Conservation (phyloP, 192 early-diverging fungal species). For the Lobosporangium transversale region DNA sequence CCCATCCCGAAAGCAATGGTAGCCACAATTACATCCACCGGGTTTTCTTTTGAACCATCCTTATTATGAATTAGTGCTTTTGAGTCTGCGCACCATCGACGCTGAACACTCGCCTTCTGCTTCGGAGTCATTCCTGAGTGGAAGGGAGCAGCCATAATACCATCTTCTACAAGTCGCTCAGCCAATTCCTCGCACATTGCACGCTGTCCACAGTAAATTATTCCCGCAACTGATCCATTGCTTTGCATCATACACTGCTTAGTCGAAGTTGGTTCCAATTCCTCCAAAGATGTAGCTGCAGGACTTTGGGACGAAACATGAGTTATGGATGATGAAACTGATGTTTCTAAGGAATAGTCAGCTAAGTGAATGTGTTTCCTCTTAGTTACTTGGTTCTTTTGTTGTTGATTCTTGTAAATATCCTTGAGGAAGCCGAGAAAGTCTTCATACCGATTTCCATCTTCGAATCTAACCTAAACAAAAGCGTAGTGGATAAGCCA, state of each 20-base stretch:
- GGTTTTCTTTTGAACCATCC: conserved; percentile 1
- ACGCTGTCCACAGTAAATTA: conserved; percentile 48
- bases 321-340: not conserved
- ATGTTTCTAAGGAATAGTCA: too few relatives aligned
- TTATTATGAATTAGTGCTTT: not conserved
- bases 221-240: conserved; percentile 23
- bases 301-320: too few relatives aligned
- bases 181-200: conserved; percentile 35
- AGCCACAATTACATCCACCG: conserved; percentile 75
- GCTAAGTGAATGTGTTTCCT: too few relatives aligned
- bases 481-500: too few relatives aligned
- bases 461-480: conserved; percentile 36
- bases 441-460: conserved; percentile 25
- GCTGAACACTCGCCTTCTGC: conserved; percentile 28
- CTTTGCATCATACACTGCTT: too few relatives aligned
- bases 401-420: conserved; percentile 27
- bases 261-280: too few relatives aligned
- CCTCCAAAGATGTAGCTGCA: too few relatives aligned
- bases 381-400: too few relatives aligned
- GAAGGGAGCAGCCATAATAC: conserved; percentile 40
- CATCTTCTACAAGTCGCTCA: conserved; percentile 14
- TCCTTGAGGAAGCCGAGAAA: conserved; percentile 25
- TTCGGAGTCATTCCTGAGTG: conserved; percentile 52
- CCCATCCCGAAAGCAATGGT: conserved; percentile 86
- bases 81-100: conserved; percentile 21